These are phyloP conservation scores for Dactylonectria estremocensis DNA, from an alignment of 2,329 filamentous ascomycete genomes.

Conservation along the genomic window DNA sequence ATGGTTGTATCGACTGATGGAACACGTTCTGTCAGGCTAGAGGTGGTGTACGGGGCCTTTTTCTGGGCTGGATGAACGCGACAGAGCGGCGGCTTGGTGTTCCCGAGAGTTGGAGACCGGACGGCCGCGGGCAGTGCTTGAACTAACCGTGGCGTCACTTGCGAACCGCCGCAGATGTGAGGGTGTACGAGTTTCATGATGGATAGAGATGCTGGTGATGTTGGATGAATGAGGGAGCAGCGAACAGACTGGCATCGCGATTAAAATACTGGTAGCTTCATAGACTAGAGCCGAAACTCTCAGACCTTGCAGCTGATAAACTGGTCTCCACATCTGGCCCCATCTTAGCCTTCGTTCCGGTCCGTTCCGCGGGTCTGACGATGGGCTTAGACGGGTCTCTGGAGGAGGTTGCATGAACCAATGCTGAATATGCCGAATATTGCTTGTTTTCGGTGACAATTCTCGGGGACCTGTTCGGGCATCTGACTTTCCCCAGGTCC, in stretches of 20 bases:
- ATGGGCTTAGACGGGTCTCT: no score
- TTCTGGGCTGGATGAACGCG: background rate
- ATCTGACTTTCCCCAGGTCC: no score
- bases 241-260: background rate
- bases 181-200: slow-evolving; percentile 11
- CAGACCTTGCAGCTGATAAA: no score
- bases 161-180: background rate
- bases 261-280: background rate
- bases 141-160: background rate
- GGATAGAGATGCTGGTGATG: background rate
- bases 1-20: background rate
- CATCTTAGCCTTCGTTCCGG: no score
- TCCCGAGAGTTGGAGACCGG: background rate
- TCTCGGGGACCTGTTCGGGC: no score
- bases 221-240: background rate
- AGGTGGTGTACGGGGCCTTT: background rate
- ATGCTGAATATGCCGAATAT: no score
- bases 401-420: no score
- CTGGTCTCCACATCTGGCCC: no score
- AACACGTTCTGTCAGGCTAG: background rate
- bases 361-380: no score
- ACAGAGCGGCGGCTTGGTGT: background rate
- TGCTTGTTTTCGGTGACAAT: no score
- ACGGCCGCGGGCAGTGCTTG: background rate
- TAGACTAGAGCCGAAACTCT: no score